Evolutionary conservation across 768 basidiomycete genomes (phyloP).

Genomic region (Auricularia sp.): DNA sequence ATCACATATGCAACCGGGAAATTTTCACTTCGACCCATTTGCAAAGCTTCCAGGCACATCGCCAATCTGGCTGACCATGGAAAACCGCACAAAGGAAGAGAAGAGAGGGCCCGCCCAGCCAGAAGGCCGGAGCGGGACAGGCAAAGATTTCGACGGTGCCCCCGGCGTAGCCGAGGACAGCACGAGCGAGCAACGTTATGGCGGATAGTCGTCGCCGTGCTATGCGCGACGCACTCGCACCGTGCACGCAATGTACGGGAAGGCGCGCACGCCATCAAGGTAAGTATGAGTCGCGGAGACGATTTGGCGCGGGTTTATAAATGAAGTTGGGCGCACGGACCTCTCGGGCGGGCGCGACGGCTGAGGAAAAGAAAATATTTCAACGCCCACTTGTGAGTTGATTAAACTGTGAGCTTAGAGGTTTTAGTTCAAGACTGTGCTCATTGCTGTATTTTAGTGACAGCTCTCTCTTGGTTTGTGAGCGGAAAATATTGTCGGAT

Average conservation of each 20-base stretch:
- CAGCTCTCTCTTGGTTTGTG: too few species aligned
- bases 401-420: too few species aligned
- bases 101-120: background rate
- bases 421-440: too few species aligned
- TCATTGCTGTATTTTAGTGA: too few species aligned
- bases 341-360: background rate
- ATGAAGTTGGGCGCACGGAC: background rate
- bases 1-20: too few species aligned
- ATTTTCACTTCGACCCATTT: background rate
- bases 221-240: background rate
- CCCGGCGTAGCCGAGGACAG: background rate
- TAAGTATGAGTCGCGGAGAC: background rate
- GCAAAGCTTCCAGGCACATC: background rate
- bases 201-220: background rate
- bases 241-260: background rate
- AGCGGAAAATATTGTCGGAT: too few species aligned
- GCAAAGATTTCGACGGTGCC: background rate
- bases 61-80: background rate
- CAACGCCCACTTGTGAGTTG: too few species aligned
- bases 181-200: too few species aligned
- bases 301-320: background rate
- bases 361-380: too few species aligned
- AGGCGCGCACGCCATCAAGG: background rate
- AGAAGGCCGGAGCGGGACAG: background rate
- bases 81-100: background rate